Evolutionary conservation across 257 asterid genomes (phyloP).

Genomic region (Capsicum pubescens): DNA sequence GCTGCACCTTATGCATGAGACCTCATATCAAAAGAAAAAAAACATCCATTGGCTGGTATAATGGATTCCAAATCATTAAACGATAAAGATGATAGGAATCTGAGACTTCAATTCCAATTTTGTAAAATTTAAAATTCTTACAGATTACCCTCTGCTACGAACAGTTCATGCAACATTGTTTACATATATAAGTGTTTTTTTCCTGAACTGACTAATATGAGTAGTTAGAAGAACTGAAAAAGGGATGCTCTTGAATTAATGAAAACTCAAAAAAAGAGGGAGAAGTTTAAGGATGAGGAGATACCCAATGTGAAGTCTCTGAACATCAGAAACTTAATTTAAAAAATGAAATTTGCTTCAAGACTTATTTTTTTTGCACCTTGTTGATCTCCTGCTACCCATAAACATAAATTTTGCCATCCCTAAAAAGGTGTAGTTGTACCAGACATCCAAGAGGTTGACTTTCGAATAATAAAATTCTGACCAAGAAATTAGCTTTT

Average conservation of each 20-base stretch:
- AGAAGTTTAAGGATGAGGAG: constrained; percentile 85
- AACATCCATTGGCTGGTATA: neutral
- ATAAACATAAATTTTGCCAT: neutral
- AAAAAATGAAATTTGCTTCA: constrained; percentile 33
- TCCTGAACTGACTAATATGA: constrained; percentile 42
- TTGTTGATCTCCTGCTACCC: constrained; percentile 6
- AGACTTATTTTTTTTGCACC: constrained; percentile 30
- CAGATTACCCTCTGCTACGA: neutral
- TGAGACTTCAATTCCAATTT: neutral
- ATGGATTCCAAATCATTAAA: neutral
- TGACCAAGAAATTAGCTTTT: constrained; percentile 28
- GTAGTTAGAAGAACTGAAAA: constrained; percentile 77
- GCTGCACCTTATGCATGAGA: constrained; percentile 14
- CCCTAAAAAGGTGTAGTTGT: neutral
- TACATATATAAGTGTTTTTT: neutral
- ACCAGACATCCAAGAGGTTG: constrained; percentile 27
- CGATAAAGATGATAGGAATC: constrained; percentile 9
- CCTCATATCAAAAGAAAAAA: neutral
- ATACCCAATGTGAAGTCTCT: constrained; percentile 77
- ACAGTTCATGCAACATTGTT: constrained; percentile 1
- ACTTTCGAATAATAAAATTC: constrained; percentile 4
- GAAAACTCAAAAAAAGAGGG: constrained; percentile 97
- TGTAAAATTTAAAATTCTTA: neutral
- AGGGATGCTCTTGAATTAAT: constrained; percentile 87
- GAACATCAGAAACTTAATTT: constrained; percentile 84